Percentiles rank a stretch among this genome's conserved stretches.
phyloP scores from a whole-genome alignment of 2,329 filamentous ascomycete genomes.

The Epichloe typhina region DNA sequence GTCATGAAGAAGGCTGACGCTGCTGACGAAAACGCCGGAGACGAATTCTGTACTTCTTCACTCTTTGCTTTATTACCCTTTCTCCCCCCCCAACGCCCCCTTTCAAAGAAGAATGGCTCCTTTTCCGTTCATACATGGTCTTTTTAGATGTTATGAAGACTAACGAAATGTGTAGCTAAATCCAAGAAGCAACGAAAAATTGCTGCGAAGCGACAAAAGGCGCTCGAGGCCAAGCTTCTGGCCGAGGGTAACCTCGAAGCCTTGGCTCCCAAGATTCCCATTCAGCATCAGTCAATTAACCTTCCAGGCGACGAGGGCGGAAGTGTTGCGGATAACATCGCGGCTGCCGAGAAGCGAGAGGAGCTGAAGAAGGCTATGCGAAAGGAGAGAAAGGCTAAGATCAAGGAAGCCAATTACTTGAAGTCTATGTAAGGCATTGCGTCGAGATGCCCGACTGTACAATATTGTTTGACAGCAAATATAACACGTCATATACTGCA shows the following conservation, averaged over 20 bases:
- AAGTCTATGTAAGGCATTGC: slow-evolving; percentile 49
- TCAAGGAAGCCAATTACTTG: slow-evolving; percentile 80
- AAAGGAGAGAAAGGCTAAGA: slow-evolving; percentile 58
- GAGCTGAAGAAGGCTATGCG: slow-evolving; percentile 60
- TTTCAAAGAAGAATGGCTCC: background rate
- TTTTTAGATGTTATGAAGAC: background rate
- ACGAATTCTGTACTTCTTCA: slow-evolving; percentile 61
- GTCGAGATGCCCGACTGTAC: background rate
- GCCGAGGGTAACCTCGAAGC: slow-evolving; percentile 53
- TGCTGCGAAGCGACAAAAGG: slow-evolving; percentile 51
- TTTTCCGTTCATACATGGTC: background rate
- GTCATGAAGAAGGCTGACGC: slow-evolving; percentile 41
- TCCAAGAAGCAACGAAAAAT: slow-evolving; percentile 67
- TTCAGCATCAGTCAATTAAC: slow-evolving; percentile 69
- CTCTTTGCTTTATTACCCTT: too few relatives aligned
- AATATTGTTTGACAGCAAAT: slow-evolving; percentile 10
- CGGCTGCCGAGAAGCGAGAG: slow-evolving; percentile 37
- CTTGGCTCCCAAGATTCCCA: slow-evolving; percentile 54
- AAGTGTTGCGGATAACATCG: slow-evolving; percentile 30
- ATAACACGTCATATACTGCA: slow-evolving; percentile 15
- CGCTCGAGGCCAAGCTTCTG: slow-evolving; percentile 44
- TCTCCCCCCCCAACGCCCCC: background rate
- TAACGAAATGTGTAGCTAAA: slow-evolving; percentile 44
- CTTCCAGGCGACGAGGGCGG: slow-evolving; percentile 39
- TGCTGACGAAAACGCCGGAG: slow-evolving; percentile 45